phyloP scores from a whole-genome alignment of 495 filamentous ascomycete genomes.

The Xylona heveae region DNA sequence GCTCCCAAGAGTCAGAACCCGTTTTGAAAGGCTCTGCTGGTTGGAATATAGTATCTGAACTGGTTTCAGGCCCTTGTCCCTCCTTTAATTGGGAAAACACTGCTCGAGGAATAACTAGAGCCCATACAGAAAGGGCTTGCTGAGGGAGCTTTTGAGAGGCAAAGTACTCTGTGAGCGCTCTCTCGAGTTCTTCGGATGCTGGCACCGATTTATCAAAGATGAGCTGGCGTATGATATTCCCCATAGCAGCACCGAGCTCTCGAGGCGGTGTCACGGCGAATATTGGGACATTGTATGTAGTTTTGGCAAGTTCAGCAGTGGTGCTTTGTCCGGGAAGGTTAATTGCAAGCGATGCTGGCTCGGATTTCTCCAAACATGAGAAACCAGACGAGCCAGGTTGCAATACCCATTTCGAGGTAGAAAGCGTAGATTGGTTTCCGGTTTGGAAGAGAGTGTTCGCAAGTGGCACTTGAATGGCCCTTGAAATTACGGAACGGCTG shows the following conservation, averaged over 20 bases:
- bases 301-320: slow-evolving; percentile 1
- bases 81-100: too few relatives aligned
- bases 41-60: not conserved
- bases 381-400: slow-evolving; percentile 8
- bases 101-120: slow-evolving; percentile 39
- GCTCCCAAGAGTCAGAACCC: not conserved
- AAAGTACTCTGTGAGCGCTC: slow-evolving; percentile 37
- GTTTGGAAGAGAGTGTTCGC: slow-evolving; percentile 63
- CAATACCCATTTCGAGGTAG: slow-evolving; percentile 31
- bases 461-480: slow-evolving; percentile 27
- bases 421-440: slow-evolving; percentile 39
- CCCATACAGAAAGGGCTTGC: slow-evolving; percentile 49
- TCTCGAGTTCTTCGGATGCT: slow-evolving; percentile 59
- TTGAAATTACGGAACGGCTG: too few relatives aligned
- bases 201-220: slow-evolving; percentile 30
- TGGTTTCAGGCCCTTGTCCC: slow-evolving; percentile 1
- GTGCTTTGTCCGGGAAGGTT: slow-evolving; percentile 14
- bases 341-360: slow-evolving; percentile 9
- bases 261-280: slow-evolving; percentile 42
- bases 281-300: slow-evolving; percentile 20
- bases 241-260: slow-evolving; percentile 43
- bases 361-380: slow-evolving; percentile 6
- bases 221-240: slow-evolving; percentile 61
- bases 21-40: not conserved
- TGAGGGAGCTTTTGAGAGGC: slow-evolving; percentile 19